Conservation (phyloP, 169 alveolate genomes). For the Eimeria necatrix region DNA sequence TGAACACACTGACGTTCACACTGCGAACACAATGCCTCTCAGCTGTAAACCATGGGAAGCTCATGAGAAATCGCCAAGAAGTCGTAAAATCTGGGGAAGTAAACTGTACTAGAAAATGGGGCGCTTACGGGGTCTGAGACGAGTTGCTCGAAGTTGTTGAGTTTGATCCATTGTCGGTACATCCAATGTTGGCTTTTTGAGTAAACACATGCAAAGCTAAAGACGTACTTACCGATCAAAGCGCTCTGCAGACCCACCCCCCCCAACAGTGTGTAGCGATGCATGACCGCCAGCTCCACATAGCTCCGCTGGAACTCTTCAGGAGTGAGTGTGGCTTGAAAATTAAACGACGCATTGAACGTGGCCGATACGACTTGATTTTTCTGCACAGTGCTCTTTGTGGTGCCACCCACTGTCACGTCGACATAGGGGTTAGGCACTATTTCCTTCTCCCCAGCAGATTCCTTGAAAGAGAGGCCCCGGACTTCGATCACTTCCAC, state of each 20-base stretch:
- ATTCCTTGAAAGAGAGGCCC: constrained; percentile 82
- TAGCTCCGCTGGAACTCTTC: constrained; percentile 83
- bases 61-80: too few relatives aligned
- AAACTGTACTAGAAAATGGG: neutral
- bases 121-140: constrained; percentile 75
- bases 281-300: constrained; percentile 85
- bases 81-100: too few relatives aligned
- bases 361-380: constrained; percentile 84
- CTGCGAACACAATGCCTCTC: too few relatives aligned
- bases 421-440: constrained; percentile 86
- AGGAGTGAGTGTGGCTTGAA: constrained; percentile 83
- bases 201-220: constrained; percentile 84
- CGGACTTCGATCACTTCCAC: constrained; percentile 85
- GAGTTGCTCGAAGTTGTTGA: constrained; percentile 82
- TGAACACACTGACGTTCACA: too few relatives aligned
- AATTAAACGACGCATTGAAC: constrained; percentile 83
- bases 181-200: constrained; percentile 85
- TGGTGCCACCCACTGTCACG: constrained; percentile 83
- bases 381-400: constrained; percentile 83
- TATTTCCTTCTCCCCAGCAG: constrained; percentile 81
- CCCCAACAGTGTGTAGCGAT: constrained; percentile 81
- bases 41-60: too few relatives aligned
- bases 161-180: constrained; percentile 85
- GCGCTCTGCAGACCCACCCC: constrained; percentile 82
- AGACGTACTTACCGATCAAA: constrained; percentile 83